Evolutionary conservation across 805 yeast species (phyloP), one percentile per base, ranked within the genome.

Genomic region (Pichia californica): DNA sequence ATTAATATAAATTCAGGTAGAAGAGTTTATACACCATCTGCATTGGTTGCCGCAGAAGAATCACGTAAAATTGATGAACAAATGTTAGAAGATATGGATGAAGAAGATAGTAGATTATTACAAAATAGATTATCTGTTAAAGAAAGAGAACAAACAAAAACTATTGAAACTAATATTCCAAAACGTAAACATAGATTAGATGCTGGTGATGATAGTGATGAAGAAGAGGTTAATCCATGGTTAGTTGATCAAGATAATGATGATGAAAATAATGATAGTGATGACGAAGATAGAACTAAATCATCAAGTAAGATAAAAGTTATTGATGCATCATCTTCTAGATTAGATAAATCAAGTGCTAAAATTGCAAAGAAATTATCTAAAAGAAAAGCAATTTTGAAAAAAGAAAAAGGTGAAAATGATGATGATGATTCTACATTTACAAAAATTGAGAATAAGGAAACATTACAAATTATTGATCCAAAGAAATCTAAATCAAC

Each of bases 1-100:
- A 63, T 71, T 14, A 59, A 58, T 31, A 60, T 78, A 36, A 88
- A 87, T 58, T 72, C 73, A 48, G 98, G 98, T 32, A 79, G 96
- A 67, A 73, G 95, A 62, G 69, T 78, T 13, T 88, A 86, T 56
- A 77, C 89, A 4, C 93, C 95, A 5, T 66, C 70, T 11, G 74
- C 78, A 4, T 57, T 66, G 10, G 63, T 64, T n/a, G 58, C 66
- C 31, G 64, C 68, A 31, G 51, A 54, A 26, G 66, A 62, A 19
- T 56, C 70, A 38, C 54, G 66, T n/a, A 62, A 63, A 18, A 44
- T 64, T 8, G 65, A 70, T 38, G 49, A 63, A 39, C 53, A 59
- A 30, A 62, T 70, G 7, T 34, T 63, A 28, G 64, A 70, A 30
- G 85, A 79, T 46, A 53, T 68, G 37, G 69, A 67, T 21, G 70